Conservation (phyloP, 202 grass and related monocot genomes). For the Musa balbisiana region DNA sequence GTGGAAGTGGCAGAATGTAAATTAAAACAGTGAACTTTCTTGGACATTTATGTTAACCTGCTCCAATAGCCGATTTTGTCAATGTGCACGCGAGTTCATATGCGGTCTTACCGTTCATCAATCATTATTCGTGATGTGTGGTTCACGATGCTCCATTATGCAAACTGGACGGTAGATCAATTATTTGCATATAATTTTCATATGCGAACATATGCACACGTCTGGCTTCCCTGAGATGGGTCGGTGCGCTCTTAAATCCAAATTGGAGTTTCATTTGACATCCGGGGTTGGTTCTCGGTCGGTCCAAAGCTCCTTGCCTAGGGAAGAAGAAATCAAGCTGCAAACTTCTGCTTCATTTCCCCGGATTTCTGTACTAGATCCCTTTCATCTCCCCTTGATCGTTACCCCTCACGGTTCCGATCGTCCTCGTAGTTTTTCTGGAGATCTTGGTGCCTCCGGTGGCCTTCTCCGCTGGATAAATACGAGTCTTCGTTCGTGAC, state of each 20-base stretch:
- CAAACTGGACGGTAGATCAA: too few relatives aligned
- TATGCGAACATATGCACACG: neutral
- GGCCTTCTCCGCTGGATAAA: neutral
- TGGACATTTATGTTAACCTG: too few relatives aligned
- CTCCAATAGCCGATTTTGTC: too few relatives aligned
- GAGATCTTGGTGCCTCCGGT: neutral
- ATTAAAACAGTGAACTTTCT: too few relatives aligned
- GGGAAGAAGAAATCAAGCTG: neutral
- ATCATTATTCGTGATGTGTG: neutral
- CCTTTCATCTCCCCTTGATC: neutral
- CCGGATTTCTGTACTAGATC: neutral
- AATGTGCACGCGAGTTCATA: neutral
- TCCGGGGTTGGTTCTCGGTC: slow-evolving; percentile 33
- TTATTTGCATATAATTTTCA: neutral
- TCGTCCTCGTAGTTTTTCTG: neutral
- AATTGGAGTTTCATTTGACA: slow-evolving; percentile 21
- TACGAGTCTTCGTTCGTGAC: neutral
- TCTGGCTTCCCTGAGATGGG: neutral
- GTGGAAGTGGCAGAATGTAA: too few relatives aligned
- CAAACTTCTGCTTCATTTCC: neutral
- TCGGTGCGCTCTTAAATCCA: slow-evolving; percentile 12
- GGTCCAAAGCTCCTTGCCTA: neutral
- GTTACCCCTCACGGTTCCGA: neutral
- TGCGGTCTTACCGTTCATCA: neutral
- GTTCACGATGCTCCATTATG: neutral